Evolutionary conservation across 352 stramenopile species (phyloP), one percentile per base, ranked within the genome.

Genomic region (Phytophthora sp.): DNA sequence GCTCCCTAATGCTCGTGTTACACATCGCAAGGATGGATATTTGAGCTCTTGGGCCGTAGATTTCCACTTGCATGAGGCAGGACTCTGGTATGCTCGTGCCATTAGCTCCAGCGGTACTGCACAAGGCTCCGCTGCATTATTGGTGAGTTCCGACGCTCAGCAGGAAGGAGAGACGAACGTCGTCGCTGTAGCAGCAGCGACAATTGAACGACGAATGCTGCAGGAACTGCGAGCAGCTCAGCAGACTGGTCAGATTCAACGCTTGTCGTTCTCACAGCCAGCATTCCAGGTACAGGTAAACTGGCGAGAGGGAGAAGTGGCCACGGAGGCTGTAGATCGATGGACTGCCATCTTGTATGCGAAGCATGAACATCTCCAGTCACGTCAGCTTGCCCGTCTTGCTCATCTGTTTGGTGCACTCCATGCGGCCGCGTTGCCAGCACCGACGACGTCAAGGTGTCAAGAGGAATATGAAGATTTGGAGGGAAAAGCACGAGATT

Each of bases 1-100:
- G 36, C n/a, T 73, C 38, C 53, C 54, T 0, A 63, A 69, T 52
- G 69, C 69, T 12, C 45, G 26, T 31, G 49, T 78, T 47, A 68
- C 66, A 26, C 57, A 76, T 51, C 63, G 79, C 16, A 82, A 84
- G 23, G 79, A 91, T 29, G 84, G 84, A 8, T 93, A 93, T 44
- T 52, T 88, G 47, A 88, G 77, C 52, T 78, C 75, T 4, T 56
- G 79, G 38, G 66, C 69, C n/a, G 39, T 90, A 7, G 58, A 80
- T 6, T 88, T 90, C 39, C 84, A 93, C 44, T 63, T 93, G 1
- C 69, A 79, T 7, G 82, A 85, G 36, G 66, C 84, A 45, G 84
- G 82, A 4, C 53, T 77, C 49, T 77, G 70, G 70, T 77, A 77
- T 36, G 44, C 61, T 2, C 50, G 57, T 45, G 33, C 45, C 20